Conservation (phyloP, 148 eudicot genomes). For the Beta vulgaris region DNA sequence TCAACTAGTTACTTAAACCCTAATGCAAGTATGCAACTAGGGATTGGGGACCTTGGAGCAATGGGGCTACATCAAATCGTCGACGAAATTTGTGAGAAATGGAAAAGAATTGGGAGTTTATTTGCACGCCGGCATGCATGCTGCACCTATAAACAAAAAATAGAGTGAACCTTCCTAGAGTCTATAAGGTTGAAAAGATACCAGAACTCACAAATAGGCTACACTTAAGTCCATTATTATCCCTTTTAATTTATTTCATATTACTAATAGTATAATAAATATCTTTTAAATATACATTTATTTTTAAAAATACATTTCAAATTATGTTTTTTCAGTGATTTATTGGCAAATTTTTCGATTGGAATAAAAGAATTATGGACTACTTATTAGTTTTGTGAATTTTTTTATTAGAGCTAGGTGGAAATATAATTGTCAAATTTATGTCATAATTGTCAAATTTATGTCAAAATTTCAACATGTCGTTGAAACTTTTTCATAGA, state of each 20-base stretch:
- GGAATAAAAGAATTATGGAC: too few species aligned
- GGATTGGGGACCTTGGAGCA: not conserved
- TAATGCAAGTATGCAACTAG: too few species aligned
- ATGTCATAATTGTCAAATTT: not conserved
- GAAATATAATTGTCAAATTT: not conserved
- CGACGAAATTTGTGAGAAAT: not conserved
- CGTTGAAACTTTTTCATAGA: not conserved
- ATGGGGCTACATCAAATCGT: not conserved
- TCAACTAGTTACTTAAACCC: not conserved
- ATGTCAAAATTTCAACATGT: not conserved
- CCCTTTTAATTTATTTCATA: too few species aligned
- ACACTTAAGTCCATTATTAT: too few species aligned
- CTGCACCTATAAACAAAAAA: not conserved
- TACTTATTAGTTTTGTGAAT: not conserved
- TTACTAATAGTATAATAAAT: too few species aligned
- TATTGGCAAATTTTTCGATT: too few species aligned
- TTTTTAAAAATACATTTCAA: too few species aligned
- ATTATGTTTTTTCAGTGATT: too few species aligned
- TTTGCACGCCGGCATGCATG: too few species aligned
- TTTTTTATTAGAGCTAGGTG: not conserved
- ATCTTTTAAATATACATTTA: too few species aligned
- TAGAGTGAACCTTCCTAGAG: not conserved
- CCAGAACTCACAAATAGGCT: too few species aligned
- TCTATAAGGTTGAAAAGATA: not conserved
- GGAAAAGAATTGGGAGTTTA: not conserved